phyloP scores from a whole-genome alignment of 768 basidiomycete species.

The Cystobasidium tubakii region DNA sequence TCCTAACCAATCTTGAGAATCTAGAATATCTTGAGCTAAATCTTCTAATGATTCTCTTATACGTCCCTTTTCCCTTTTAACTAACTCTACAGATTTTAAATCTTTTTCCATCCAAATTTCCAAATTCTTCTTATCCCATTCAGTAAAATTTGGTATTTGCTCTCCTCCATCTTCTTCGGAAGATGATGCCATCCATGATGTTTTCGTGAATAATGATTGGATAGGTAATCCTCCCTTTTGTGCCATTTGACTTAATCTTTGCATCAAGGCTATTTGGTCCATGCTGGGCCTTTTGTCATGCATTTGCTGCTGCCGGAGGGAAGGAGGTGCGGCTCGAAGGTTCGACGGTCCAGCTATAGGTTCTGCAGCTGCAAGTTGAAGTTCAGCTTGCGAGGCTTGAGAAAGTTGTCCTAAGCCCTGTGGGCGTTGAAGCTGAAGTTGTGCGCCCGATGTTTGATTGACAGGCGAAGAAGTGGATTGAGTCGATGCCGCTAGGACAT shows the following conservation, averaged over 20 bases:
- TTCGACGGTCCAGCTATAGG: conserved; percentile 5
- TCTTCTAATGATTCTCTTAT: not conserved
- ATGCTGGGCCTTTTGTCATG: conserved; percentile 18
- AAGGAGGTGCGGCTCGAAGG: not conserved
- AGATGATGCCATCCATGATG: conserved; percentile 15
- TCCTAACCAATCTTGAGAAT: conserved; percentile 44
- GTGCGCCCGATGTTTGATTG: not conserved
- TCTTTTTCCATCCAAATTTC: conserved; percentile 33
- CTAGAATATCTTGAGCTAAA: conserved; percentile 23
- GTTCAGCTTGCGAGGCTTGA: not conserved
- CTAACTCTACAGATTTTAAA: conserved; percentile 12
- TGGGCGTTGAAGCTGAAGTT: not conserved
- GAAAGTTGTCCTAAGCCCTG: not conserved
- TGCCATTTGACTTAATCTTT: conserved; percentile 21
- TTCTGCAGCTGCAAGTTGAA: not conserved
- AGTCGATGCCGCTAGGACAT: not conserved
- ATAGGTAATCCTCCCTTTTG: conserved; percentile 34
- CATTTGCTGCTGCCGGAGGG: not conserved
- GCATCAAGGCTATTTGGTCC: conserved; percentile 30
- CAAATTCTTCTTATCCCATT: conserved; percentile 14
- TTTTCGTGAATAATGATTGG: conserved; percentile 28
- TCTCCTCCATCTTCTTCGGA: not conserved
- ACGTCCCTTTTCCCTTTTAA: conserved; percentile 9
- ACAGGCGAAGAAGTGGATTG: not conserved
- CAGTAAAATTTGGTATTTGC: conserved; percentile 7